These are phyloP conservation scores for Oidium heveae DNA, from an alignment of 2,329 filamentous ascomycete genomes.

Conservation along the genomic window DNA sequence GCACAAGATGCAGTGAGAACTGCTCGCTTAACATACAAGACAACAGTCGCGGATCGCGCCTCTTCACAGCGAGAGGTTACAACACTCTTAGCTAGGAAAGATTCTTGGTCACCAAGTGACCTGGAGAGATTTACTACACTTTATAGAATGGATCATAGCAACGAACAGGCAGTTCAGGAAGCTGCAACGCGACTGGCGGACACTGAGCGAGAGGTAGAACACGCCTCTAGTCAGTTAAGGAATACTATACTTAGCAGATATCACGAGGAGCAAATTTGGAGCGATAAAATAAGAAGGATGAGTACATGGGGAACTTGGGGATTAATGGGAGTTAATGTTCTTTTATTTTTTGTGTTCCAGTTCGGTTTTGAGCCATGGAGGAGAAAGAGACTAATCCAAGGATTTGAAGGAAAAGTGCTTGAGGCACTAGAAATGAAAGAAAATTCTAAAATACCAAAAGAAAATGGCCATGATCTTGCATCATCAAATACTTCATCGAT, in stretches of 20 bases:
- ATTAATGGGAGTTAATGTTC: conserved; percentile 85
- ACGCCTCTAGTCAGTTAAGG: conserved; percentile 48
- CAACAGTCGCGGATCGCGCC: conserved; percentile 63
- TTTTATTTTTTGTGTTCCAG: conserved; percentile 67
- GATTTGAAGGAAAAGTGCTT: conserved; percentile 55
- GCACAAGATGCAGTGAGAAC: conserved; percentile 41
- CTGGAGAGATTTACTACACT: conserved; percentile 85
- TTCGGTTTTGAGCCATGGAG: conserved; percentile 87
- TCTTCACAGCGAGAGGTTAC: conserved; percentile 88
- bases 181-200: conserved; percentile 47
- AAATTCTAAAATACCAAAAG: neutral
- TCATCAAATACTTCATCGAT: neutral
- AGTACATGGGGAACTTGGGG: conserved; percentile 98
- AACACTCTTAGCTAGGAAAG: conserved; percentile 75
- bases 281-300: conserved; percentile 84
- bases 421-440: conserved; percentile 28
- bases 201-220: conserved; percentile 59
- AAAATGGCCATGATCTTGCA: neutral
- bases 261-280: conserved; percentile 98
- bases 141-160: conserved; percentile 77
- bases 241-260: conserved; percentile 72
- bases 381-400: conserved; percentile 51
- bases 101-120: conserved; percentile 67
- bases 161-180: conserved; percentile 58
- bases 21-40: conserved; percentile 53